Conservation (phyloP, 345 rosid genomes). For the Pistacia vera region DNA sequence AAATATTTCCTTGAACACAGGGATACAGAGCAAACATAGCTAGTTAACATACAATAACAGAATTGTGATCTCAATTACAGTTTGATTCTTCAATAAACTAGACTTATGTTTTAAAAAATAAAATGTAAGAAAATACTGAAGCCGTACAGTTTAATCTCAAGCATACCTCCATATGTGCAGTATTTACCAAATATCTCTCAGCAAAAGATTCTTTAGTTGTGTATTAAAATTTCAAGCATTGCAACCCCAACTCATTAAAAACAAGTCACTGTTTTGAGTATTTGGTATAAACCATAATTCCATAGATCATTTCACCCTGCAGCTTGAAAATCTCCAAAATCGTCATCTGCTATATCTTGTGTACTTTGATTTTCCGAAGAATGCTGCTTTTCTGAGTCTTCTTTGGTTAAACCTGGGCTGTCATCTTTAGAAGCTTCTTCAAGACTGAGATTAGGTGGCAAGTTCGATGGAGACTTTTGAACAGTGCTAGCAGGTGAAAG, state of each 20-base stretch:
- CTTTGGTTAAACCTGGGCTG: slow-evolving; percentile 25
- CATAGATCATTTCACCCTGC: slow-evolving; percentile 47
- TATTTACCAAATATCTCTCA: slow-evolving; percentile 16
- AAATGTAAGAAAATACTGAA: no score
- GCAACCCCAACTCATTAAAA: slow-evolving; percentile 8
- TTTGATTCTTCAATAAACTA: not conserved
- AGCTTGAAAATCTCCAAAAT: slow-evolving; percentile 97
- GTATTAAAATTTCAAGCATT: not conserved
- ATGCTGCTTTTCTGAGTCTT: slow-evolving; percentile 37
- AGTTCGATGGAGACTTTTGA: slow-evolving; percentile 41
- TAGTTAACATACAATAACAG: not conserved
- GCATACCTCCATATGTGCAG: not conserved
- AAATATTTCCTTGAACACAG: not conserved
- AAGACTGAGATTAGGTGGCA: slow-evolving; percentile 36
- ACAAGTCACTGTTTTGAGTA: not conserved
- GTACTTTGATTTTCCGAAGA: slow-evolving; percentile 28
- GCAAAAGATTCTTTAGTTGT: not conserved
- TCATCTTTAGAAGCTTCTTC: slow-evolving; percentile 30
- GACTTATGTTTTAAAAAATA: not conserved
- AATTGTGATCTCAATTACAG: not conserved
- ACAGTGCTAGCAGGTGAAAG: slow-evolving; percentile 56
- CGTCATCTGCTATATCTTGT: slow-evolving; percentile 71
- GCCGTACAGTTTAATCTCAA: not conserved
- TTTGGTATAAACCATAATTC: not conserved
- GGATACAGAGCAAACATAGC: not conserved